Evolutionary conservation across 345 rosid genomes (phyloP), one percentile per base, ranked within the genome.

Genomic region (Euphorbia lathyris): DNA sequence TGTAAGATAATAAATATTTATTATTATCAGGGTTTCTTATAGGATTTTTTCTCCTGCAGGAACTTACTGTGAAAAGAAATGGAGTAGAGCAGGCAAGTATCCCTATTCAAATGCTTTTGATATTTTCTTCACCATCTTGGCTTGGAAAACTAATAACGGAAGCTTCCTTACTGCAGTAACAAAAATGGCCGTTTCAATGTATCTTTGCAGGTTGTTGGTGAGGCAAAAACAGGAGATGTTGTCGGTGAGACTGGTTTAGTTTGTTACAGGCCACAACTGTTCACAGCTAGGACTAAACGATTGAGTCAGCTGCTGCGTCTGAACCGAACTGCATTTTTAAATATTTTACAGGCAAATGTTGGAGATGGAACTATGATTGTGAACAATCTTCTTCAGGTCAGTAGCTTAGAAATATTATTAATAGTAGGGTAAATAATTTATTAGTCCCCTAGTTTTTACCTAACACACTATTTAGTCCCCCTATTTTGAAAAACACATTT

Each of bases 351-450:
- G 72, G 82, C 97, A 63, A 93, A 86, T 73, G 91, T 91, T 67
- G 96, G 92, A 73, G 98, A 93, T 67, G 98, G 97, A 59, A 86
- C 96, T 29, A 81, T 91, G 26, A 91, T 94, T 71, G 88, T 89
- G 86, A 88, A 86, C 74, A 94, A 94, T 77, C 88, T 89, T 73
- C 96, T 94, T 77, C 90, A 91, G 89, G 98, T 86, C 25, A n/a
- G 76, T 57, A 66, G 20, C 61, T 59, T 43, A 7, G 23, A 9
- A n/a, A 30, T 11, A 20, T n/a, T n/a, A n/a, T n/a, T n/a, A n/a
- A n/a, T n/a, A n/a, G n/a, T n/a, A n/a, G n/a, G n/a, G n/a, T n/a
- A n/a, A n/a, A n/a, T n/a, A n/a, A n/a, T n/a, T n/a, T n/a, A n/a
- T n/a, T n/a, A n/a, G n/a, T n/a, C n/a, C n/a, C n/a, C n/a, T n/a